Conservation (phyloP, 2,329 filamentous ascomycete genomes). For the Phaeosphaeria sp. region DNA sequence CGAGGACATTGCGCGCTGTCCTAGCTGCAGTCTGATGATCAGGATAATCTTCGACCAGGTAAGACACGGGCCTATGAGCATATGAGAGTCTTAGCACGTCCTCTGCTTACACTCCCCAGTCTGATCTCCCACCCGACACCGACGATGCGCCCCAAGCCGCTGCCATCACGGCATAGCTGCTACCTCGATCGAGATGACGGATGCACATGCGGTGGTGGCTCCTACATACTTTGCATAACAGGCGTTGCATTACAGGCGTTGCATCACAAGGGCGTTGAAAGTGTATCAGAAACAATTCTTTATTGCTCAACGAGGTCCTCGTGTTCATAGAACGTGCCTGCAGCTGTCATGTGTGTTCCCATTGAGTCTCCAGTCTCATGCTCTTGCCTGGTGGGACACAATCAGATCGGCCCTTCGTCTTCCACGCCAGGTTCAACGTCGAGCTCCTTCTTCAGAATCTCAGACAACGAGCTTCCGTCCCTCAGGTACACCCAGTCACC, state of each 20-base stretch:
- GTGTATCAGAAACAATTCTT: neutral
- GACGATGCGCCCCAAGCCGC: slow-evolving; percentile 29
- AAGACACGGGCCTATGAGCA: slow-evolving; percentile 38
- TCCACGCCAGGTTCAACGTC: slow-evolving; percentile 61
- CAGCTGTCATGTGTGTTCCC: too few relatives aligned
- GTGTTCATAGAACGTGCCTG: neutral
- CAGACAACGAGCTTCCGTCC: slow-evolving; percentile 77
- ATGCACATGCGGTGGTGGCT: neutral
- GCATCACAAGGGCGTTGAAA: slow-evolving; percentile 8
- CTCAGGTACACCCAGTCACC: slow-evolving; percentile 89
- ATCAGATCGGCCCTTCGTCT: slow-evolving; percentile 39
- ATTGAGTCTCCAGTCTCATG: too few relatives aligned
- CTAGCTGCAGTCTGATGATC: slow-evolving; percentile 97
- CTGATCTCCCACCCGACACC: slow-evolving; percentile 39
- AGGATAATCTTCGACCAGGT: slow-evolving; percentile 90
- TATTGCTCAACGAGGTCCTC: neutral
- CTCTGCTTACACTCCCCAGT: slow-evolving; percentile 23
- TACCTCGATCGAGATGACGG: too few relatives aligned
- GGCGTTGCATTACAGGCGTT: slow-evolving; percentile 24
- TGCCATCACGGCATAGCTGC: slow-evolving; percentile 34
- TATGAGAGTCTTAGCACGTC: neutral
- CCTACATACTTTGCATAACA: slow-evolving; percentile 2
- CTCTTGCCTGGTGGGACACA: neutral
- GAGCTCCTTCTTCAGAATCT: slow-evolving; percentile 78
- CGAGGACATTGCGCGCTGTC: slow-evolving; percentile 94